Evolutionary conservation across 23 red algal species (phyloP), one percentile per base, ranked within the genome.

Genomic region (Gracilaria caudata): DNA sequence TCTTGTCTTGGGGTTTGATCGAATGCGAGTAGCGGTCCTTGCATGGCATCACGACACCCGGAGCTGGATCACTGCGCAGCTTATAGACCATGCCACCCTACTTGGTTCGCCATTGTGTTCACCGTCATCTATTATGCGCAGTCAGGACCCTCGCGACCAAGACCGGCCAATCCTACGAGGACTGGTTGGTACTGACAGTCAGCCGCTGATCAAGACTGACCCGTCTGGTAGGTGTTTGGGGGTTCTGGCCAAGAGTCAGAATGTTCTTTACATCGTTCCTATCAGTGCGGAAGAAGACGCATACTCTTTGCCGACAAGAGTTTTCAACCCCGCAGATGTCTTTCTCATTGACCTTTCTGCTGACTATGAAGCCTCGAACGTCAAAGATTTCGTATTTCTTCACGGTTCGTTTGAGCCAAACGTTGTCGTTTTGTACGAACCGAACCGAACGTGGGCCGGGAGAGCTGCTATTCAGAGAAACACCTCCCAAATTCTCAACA

Each of bases 381-480:
- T 95, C 33, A 82, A 86, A 55, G 83, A 88, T 60, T 83, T 88
- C 43, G 77, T 77, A 4, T 88, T 89, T 85, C 78, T 86, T 14
- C 64, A 88, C 19, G 93, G 78, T 51, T 71, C 78, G 39, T 89
- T 95, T 82, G 93, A 95, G 41, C 95, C 95, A 3, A 93, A 88
- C 60, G 51, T 94, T 38, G 37, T 91, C 34, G 14, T 97, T 47
- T 68, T 97, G 25, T 90, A 90, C 39, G 95, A 93, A 57, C 83
- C 90, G 0, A 88, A 81, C 32, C 89, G 81, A 47, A 97, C 95
- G 66, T 97, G 95, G 95, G 85, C 95, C 10, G 95, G 95, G 38
- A 75, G 95, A 70, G 85, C 92, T 26, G 89, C 83, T 39, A 81
- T 85, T 16, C 68, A 90, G 47, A 70, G 86, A 51, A 90, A 90